A percentile compares a stretch with the other conserved stretches of the same genome.
phyloP scores from a whole-genome alignment of 2,329 filamentous ascomycete species.

The Atkinsonella hypoxylon region DNA sequence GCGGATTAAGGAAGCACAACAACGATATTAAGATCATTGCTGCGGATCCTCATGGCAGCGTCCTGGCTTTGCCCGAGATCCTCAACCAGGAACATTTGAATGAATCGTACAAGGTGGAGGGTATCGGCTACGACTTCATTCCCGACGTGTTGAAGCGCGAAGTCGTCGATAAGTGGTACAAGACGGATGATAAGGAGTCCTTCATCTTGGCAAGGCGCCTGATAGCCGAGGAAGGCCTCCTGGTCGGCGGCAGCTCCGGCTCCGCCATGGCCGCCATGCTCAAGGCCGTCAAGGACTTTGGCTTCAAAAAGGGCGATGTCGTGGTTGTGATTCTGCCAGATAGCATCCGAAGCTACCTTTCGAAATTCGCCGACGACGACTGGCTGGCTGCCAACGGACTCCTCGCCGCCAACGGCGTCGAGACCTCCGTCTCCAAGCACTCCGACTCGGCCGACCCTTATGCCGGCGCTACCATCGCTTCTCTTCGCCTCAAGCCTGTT shows the following conservation, averaged over 20 bases:
- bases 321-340: constrained; percentile 89
- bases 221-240: constrained; percentile 85
- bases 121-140: constrained; percentile 97
- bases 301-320: constrained; percentile 71
- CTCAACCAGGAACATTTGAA: constrained; percentile 75
- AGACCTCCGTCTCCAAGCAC: constrained; percentile 32
- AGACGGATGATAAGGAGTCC: constrained; percentile 86
- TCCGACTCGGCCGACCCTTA: constrained; percentile 52
- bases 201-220: constrained; percentile 83
- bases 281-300: constrained; percentile 62
- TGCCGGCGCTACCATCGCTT: constrained; percentile 63
- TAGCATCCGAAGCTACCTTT: constrained; percentile 93
- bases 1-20: constrained; percentile 80
- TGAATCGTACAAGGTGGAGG: constrained; percentile 91
- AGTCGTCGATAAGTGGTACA: constrained; percentile 89
- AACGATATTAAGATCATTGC: constrained; percentile 76
- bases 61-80: constrained; percentile 68
- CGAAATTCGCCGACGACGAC: constrained; percentile 97
- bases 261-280: constrained; percentile 79
- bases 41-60: constrained; percentile 84
- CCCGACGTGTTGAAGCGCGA: constrained; percentile 80
- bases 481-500: constrained; percentile 83
- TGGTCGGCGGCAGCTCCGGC: constrained; percentile 88
- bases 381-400: constrained; percentile 97
- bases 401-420: constrained; percentile 45